A percentile compares a stretch with the other conserved stretches of the same genome.
These are phyloP conservation scores for Echria macrotheca DNA, from an alignment of 495 filamentous ascomycete genomes.

Conservation along the genomic window DNA sequence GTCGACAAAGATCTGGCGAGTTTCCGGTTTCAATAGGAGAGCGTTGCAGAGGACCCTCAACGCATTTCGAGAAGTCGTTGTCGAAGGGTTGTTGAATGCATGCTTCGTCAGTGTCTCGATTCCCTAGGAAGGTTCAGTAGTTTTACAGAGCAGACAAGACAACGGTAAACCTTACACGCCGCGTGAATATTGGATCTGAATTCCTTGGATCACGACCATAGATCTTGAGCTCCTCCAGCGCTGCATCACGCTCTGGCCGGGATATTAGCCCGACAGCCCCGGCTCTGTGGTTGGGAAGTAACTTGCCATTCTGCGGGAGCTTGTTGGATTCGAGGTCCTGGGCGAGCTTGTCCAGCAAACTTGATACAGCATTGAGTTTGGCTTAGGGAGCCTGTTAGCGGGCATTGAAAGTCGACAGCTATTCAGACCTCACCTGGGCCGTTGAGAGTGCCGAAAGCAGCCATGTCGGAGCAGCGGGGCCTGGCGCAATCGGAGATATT, in stretches of 20 bases:
- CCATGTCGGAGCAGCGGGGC: neutral
- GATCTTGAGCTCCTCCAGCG: constrained; percentile 71
- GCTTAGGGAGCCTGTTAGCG: no score
- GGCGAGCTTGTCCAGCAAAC: constrained; percentile 52
- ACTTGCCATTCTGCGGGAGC: no score
- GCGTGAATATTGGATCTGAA: constrained; percentile 76
- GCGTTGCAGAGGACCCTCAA: constrained; percentile 85
- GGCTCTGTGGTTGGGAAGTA: no score
- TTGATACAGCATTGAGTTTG: constrained; percentile 58
- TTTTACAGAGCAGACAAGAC: neutral
- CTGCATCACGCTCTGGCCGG: constrained; percentile 53
- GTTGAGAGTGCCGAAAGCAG: constrained; percentile 12
- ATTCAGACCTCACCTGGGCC: constrained; percentile 20
- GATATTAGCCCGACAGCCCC: no score
- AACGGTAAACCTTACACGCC: constrained; percentile 45
- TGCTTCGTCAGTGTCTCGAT: constrained; percentile 66
- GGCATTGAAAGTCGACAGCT: no score
- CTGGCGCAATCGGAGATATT: neutral
- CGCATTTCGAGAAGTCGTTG: constrained; percentile 65
- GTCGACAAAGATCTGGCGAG: constrained; percentile 76
- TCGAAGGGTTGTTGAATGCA: constrained; percentile 59
- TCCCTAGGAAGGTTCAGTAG: constrained; percentile 46
- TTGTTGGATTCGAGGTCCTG: constrained; percentile 51
- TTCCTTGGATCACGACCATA: constrained; percentile 65
- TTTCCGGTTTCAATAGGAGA: constrained; percentile 62